These are phyloP conservation scores for Fusarium sambucinum DNA, from an alignment of 2,329 filamentous ascomycete genomes.

Conservation along the genomic window DNA sequence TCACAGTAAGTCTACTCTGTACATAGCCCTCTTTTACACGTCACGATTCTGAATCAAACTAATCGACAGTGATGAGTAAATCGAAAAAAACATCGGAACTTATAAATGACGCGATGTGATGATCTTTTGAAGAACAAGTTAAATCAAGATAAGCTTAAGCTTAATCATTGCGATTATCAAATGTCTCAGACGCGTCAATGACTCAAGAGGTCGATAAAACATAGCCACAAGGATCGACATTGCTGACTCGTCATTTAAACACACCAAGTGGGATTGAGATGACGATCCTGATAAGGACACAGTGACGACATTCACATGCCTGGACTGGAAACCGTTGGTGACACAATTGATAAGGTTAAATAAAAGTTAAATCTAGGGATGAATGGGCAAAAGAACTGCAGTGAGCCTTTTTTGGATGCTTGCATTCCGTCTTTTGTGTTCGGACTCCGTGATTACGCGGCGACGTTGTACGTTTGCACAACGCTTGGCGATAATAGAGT, in stretches of 20 bases:
- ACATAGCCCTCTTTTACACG: background rate
- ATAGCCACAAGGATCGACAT: constrained; percentile 35
- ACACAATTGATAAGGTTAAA: constrained; percentile 44
- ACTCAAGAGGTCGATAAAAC: constrained; percentile 4
- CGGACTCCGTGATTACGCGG: constrained; percentile 38
- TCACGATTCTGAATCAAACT: background rate
- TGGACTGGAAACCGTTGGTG: constrained; percentile 20
- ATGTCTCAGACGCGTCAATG: constrained; percentile 42
- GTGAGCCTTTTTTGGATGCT: constrained; percentile 29
- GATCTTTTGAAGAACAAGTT: background rate
- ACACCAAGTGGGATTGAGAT: constrained; percentile 8
- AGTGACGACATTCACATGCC: constrained; percentile 26
- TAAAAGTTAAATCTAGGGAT: constrained; percentile 32
- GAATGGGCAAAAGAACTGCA: constrained; percentile 26
- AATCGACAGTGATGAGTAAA: background rate
- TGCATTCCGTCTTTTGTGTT: constrained; percentile 7
- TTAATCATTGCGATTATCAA: constrained; percentile 31
- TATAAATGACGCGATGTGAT: background rate
- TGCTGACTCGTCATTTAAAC: constrained; percentile 26
- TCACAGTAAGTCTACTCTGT: background rate
- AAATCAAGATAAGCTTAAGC: constrained; percentile 39
- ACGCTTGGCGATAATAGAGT: constrained; percentile 27
- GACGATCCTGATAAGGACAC: constrained; percentile 37
- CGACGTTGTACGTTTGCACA: constrained; percentile 36
- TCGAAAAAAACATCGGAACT: background rate